A percentile compares a stretch with the other conserved stretches of the same genome.
These are phyloP conservation scores for Starmerella vaccinii DNA, from an alignment of 805 yeast genomes.

Conservation along the genomic window DNA sequence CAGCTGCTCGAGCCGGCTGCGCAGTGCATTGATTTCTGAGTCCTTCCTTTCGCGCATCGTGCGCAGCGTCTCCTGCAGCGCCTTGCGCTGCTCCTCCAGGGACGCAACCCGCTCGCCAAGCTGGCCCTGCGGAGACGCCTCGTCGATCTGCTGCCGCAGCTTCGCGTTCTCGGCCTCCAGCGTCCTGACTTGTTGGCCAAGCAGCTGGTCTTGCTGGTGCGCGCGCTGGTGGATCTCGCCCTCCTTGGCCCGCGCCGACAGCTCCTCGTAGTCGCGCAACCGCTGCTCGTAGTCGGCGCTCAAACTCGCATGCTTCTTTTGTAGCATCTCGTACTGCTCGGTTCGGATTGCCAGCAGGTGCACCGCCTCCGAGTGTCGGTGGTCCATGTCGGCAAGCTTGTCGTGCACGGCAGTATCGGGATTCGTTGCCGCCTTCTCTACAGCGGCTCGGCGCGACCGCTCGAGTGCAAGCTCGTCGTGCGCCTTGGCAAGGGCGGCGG, in stretches of 20 bases:
- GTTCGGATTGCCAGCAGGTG: conserved; percentile 27
- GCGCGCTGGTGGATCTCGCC: conserved; percentile 21
- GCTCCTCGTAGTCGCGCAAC: conserved; percentile 7
- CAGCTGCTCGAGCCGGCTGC: conserved; percentile 27
- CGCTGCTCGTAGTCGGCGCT: conserved; percentile 10
- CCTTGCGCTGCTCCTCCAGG: conserved; percentile 33
- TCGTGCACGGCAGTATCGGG: conserved; percentile 11
- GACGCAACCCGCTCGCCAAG: conserved; percentile 30
- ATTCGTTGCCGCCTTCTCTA: conserved; percentile 18
- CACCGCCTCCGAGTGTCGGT: conserved; percentile 28
- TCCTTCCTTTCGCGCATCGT: conserved; percentile 34
- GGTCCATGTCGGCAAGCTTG: conserved; percentile 25
- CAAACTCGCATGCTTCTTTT: conserved; percentile 24
- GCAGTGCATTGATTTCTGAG: conserved; percentile 29
- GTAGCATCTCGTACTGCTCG: conserved; percentile 26
- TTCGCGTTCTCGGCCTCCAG: conserved; percentile 30
- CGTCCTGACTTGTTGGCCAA: conserved; percentile 28
- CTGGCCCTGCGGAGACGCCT: conserved; percentile 28
- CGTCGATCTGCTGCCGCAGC: conserved; percentile 28
- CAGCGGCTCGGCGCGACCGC: conserved; percentile 28
- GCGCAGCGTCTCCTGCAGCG: conserved; percentile 34
- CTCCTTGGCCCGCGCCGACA: conserved; percentile 11
- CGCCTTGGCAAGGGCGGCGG: conserved; percentile 24
- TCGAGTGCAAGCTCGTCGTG: conserved; percentile 29
- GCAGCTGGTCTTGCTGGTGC: conserved; percentile 23